Percentiles rank a stretch among this genome's conserved stretches.
These are phyloP conservation scores for Suhomyces canberraensis DNA, from an alignment of 805 yeast genomes.

Conservation along the genomic window DNA sequence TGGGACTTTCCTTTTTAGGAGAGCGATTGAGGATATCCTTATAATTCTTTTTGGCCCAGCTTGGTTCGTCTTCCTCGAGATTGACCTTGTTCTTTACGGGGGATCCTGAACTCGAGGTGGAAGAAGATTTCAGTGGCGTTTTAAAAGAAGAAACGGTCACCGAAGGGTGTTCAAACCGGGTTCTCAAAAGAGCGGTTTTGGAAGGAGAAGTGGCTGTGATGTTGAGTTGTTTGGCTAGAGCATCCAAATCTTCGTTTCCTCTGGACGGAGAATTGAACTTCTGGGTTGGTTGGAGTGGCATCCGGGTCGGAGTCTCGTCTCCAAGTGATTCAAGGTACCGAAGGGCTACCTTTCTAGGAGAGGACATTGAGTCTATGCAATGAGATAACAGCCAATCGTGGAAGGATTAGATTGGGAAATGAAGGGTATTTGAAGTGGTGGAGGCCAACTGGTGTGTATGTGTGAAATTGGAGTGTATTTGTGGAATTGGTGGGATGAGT, in stretches of 20 bases:
- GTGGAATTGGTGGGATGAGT: no score
- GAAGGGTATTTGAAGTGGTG: no score
- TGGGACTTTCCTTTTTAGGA: conserved; percentile 7
- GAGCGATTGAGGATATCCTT: conserved; percentile 14
- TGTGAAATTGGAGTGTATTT: no score
- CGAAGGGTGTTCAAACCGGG: conserved; percentile 39
- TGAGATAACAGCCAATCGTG: no score
- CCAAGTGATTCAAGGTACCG: conserved; percentile 35
- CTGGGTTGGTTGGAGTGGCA: conserved; percentile 30
- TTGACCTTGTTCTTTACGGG: no score
- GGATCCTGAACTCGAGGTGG: conserved; percentile 18
- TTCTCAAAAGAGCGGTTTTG: conserved; percentile 26
- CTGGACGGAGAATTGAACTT: conserved; percentile 18
- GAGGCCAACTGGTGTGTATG: no score
- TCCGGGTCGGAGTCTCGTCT: conserved; percentile 23
- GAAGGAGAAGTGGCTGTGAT: conserved; percentile 22
- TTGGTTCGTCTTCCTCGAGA: no score
- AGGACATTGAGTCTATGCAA: no score
- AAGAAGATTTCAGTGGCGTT: conserved; percentile 22
- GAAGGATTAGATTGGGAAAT: no score
- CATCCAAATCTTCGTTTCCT: conserved; percentile 34
- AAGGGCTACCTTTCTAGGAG: conserved; percentile 27
- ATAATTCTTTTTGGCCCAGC: conserved; percentile 22
- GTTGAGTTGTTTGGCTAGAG: conserved; percentile 36
- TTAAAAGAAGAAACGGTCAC: conserved; percentile 43